Evolutionary conservation across 805 yeast species (phyloP), one percentile per base, ranked within the genome.

Genomic region (Candida coquimbonensis): DNA sequence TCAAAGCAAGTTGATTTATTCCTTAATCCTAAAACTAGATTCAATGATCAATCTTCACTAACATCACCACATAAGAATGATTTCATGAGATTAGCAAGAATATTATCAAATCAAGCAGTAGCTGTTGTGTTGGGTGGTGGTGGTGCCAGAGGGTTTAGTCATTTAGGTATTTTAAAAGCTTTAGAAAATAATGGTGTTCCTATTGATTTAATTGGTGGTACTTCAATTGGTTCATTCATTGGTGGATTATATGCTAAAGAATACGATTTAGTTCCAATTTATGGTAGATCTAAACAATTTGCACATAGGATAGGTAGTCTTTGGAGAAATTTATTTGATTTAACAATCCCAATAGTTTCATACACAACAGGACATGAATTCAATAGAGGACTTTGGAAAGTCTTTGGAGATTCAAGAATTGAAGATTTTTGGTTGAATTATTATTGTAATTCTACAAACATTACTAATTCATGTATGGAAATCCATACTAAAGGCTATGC

Each of bases 331-430:
- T 49, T 83, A 3, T 66, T 86, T 29, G 99, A 91, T 61, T 65
- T 93, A 55, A 91, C 99, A 0, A 85, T 90, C 63, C 99, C 99
- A 0, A 81, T 87, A 2, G 89, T 96, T 0, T 84, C 97, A 0
- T 91, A 95, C 60, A 86, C 95, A 11, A 93, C 99, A 1, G 99
- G 99, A 1, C 96, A 93, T 64, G 98, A 89, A 63, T 91, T 91
- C 65, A 91, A 91, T 63, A 73, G 98, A 53, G 98, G 99, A 42
- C 79, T 91, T n/a, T 93, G 97, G 96, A 91, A 93, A 63, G 79
- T 87, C 0, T 86, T 91, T 67, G 97, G 98, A 0, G 91, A 87
- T 52, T 76, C 82, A 13, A 81, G 96, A 56, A 88, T 91, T 53
- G 99, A 91, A 61, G 99, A 91, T 61, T 91, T 91, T 62, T 91